A percentile compares a stretch with the other conserved stretches of the same genome.
These are phyloP conservation scores for Plasmodium ovale DNA, from an alignment of 169 alveolate genomes.

Conservation along the genomic window DNA sequence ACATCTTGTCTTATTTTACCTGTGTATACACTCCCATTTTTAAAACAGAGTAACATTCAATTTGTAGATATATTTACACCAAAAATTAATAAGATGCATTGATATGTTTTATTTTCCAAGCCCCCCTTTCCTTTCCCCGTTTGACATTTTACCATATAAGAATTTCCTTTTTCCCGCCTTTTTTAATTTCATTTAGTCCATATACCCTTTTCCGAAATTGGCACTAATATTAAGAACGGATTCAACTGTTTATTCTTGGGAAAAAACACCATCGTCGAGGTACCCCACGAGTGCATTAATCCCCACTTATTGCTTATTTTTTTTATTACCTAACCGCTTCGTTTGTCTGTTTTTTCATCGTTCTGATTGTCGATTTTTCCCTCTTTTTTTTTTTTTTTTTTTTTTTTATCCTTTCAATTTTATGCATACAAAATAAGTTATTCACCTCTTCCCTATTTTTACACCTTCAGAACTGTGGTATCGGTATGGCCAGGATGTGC, in stretches of 20 bases:
- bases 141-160: too few species aligned
- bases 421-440: neutral
- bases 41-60: constrained; percentile 44
- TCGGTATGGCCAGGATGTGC: constrained; percentile 66
- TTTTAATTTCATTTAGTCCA: constrained; percentile 2
- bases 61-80: too few species aligned
- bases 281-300: neutral
- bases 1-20: constrained; percentile 59
- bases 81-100: too few species aligned
- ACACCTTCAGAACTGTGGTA: constrained; percentile 50
- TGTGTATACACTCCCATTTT: constrained; percentile 55
- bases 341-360: neutral
- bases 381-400: neutral
- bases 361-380: neutral
- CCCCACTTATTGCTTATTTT: neutral
- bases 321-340: neutral
- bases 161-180: neutral
- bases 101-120: too few species aligned
- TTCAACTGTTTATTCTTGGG: constrained; percentile 32
- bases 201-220: constrained; percentile 49
- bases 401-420: neutral
- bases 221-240: constrained; percentile 40
- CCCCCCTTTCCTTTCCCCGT: too few species aligned
- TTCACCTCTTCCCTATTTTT: too few species aligned
- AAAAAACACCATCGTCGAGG: constrained; percentile 53